Evolutionary conservation across 2,329 filamentous ascomycete species (phyloP), one percentile per base, ranked within the genome.

Genomic region (Paecilomyces fulvus): DNA sequence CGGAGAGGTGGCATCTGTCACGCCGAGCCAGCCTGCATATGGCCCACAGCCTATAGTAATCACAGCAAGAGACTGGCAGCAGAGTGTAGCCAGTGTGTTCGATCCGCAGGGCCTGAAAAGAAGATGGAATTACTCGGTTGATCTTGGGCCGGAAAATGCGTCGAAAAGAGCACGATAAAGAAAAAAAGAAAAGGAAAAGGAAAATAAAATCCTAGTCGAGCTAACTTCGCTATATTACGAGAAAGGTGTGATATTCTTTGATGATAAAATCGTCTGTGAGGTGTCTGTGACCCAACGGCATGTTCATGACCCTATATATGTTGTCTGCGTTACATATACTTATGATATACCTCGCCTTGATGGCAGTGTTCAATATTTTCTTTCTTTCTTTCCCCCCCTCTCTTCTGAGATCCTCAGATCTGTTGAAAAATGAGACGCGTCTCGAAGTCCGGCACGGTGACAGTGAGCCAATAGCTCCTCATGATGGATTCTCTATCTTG

Each of bases 51-150:
- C 65, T n/a, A 65, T 73, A 14, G 61, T 75, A 20, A 74, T 78
- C 31, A 75, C 73, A 8, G 74, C 75, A 10, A 68, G 73, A 53
- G 75, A 78, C 53, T 78, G 75, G 75, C 75, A 78, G 57, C 73
- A 75, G 59, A 77, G 74, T 58, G 75, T 78, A 57, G 75, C 75
- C 14, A 77, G 75, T 60, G 75, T 77, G 8, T 77, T 72, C 60
- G 75, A 77, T 59, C 72, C 75, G 12, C 70, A 75, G 37, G 75
- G 75, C 11, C 55, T 76, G 52, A 77, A 77, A 61, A 67, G 75
- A 52, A 67, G 73, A 50, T 77, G 74, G 74, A 71, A 75, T 53
- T 72, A 72, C 58, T 69, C 71, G 1, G 60, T 68, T 25, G 70
- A 74, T 48, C 48, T 72, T 21, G 60, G 59, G 48, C 51, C 63